Evolutionary conservation across 768 basidiomycete species (phyloP).

Genomic region (Rubroboletus satanas): DNA sequence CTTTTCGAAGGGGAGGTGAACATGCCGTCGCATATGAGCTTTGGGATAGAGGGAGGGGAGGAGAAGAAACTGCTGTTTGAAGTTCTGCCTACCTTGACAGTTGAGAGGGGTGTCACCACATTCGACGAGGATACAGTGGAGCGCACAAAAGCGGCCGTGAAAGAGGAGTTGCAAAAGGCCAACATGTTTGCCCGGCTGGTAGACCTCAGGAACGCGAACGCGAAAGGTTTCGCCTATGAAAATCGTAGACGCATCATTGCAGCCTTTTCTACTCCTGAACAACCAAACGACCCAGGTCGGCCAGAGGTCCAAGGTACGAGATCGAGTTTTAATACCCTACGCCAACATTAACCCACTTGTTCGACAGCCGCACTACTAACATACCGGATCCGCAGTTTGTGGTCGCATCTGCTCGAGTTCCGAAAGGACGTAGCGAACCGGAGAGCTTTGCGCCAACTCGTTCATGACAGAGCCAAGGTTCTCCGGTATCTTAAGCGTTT

Average conservation of each 20-base stretch:
- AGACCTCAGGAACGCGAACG: conserved; percentile 86
- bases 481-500: conserved; percentile 71
- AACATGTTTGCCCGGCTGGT: conserved; percentile 62
- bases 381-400: conserved; percentile 77
- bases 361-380: conserved; percentile 79
- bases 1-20: conserved; percentile 38
- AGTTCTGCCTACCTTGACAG: conserved; percentile 55
- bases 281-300: conserved; percentile 72
- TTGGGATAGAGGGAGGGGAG: conserved; percentile 50
- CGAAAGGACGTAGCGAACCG: conserved; percentile 77
- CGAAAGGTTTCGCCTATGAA: conserved; percentile 80
- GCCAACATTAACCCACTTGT: neutral
- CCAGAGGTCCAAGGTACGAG: conserved; percentile 83
- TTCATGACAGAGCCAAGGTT: conserved; percentile 80
- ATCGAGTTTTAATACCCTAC: neutral
- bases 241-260: conserved; percentile 76
- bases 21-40: conserved; percentile 55
- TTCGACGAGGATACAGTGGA: conserved; percentile 19
- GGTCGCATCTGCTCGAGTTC: conserved; percentile 64
- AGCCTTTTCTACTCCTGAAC: conserved; percentile 70
- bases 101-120: conserved; percentile 27
- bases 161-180: conserved; percentile 43
- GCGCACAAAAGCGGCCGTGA: conserved; percentile 24
- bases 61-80: conserved; percentile 66
- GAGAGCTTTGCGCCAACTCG: conserved; percentile 67